Evolutionary conservation across 2,329 filamentous ascomycete species (phyloP).

Genomic region (Penicillium sp.): DNA sequence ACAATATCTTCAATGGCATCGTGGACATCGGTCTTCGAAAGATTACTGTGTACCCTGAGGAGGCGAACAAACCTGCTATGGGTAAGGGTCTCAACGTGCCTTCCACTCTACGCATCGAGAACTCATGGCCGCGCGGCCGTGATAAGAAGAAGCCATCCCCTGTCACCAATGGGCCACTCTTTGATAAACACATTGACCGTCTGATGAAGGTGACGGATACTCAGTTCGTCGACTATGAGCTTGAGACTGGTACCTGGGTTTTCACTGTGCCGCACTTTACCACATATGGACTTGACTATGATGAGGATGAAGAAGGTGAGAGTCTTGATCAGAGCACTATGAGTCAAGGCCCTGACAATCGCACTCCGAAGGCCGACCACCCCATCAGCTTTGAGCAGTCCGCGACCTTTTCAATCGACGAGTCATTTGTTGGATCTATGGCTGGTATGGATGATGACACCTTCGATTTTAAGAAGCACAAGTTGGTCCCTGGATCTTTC

Average conservation of each 20-base stretch:
- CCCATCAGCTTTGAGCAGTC: slow-evolving; percentile 38
- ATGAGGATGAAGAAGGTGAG: slow-evolving; percentile 61
- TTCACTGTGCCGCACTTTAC: slow-evolving; percentile 97
- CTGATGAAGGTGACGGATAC: slow-evolving; percentile 79
- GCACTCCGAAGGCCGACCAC: slow-evolving; percentile 42
- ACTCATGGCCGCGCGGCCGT: slow-evolving; percentile 81
- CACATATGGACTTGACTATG: slow-evolving; percentile 85
- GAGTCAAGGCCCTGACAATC: slow-evolving; percentile 53
- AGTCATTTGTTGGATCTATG: slow-evolving; percentile 41
- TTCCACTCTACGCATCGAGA: slow-evolving; percentile 80
- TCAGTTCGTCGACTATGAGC: slow-evolving; percentile 76
- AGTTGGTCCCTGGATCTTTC: slow-evolving; percentile 75
- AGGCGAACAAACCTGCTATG: slow-evolving; percentile 73
- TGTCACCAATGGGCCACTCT: slow-evolving; percentile 63
- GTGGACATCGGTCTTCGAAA: slow-evolving; percentile 74
- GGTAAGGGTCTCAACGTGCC: slow-evolving; percentile 92
- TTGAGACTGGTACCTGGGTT: slow-evolving; percentile 78
- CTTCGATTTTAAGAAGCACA: slow-evolving; percentile 56
- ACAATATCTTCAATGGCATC: slow-evolving; percentile 74
- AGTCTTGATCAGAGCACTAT: slow-evolving; percentile 52
- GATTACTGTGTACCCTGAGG: slow-evolving; percentile 81
- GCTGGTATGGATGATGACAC: slow-evolving; percentile 54
- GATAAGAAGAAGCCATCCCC: slow-evolving; percentile 57
- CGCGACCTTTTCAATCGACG: slow-evolving; percentile 42
- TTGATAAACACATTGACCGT: slow-evolving; percentile 76